Evolutionary conservation across 2,329 filamentous ascomycete species (phyloP).

Genomic region (Stenocarpella maydis): DNA sequence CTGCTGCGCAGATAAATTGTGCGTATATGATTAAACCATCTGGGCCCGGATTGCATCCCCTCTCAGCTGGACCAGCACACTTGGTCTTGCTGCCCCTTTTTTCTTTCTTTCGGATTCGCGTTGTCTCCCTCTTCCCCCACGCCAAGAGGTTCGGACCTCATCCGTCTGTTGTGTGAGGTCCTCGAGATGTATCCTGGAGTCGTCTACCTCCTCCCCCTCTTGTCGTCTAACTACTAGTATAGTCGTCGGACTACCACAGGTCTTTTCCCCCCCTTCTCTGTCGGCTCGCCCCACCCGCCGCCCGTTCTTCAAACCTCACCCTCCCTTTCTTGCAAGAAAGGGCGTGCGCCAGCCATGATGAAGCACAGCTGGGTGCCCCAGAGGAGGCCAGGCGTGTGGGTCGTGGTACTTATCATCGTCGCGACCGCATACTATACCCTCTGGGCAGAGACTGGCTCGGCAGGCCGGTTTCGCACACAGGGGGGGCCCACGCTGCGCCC

Average conservation of each 20-base stretch:
- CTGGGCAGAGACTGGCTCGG: constrained; percentile 10
- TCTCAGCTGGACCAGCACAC: neutral
- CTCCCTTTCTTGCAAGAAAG: neutral
- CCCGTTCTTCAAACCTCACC: neutral
- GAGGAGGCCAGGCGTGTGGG: constrained; percentile 12
- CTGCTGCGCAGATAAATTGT: too few species aligned
- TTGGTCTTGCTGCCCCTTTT: neutral
- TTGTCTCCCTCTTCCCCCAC: too few species aligned
- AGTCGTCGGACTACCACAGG: too few species aligned
- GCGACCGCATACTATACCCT: neutral
- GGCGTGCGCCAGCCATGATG: constrained; percentile 1
- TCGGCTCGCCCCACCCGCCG: neutral
- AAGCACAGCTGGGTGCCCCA: constrained; percentile 8
- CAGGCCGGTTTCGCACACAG: neutral
- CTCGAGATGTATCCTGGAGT: too few species aligned
- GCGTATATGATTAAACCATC: neutral
- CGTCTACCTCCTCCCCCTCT: too few species aligned
- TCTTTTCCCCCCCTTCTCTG: neutral
- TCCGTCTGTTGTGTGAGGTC: too few species aligned
- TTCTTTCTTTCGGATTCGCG: too few species aligned
- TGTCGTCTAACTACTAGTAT: too few species aligned
- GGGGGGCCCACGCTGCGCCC: neutral
- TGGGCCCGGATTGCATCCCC: too few species aligned
- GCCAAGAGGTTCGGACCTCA: too few species aligned
- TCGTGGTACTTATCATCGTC: constrained; percentile 1